Evolutionary conservation across 139 green algal genomes (phyloP), one percentile per base, ranked within the genome.

Genomic region (Mychonastes homosphaera): DNA sequence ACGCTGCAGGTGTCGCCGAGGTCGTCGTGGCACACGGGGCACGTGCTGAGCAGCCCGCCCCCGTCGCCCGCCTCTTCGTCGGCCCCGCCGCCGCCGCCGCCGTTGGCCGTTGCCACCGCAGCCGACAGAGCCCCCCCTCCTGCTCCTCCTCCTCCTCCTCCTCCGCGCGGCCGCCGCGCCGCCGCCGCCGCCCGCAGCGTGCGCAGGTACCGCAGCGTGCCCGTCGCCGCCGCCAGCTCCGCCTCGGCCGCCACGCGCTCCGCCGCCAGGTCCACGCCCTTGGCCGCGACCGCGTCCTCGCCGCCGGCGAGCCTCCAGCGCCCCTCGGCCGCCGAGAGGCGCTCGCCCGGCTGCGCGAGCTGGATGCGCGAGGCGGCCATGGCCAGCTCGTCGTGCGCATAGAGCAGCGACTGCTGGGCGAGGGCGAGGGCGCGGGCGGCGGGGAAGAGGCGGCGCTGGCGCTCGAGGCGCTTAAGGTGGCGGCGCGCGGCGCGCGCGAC

Each of bases 371-470:
- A 77, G n/a, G 58, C 71, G 8, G 76, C 74, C 89, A 94, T 93
- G 12, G 66, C 70, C 58, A 96, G 77, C 76, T 96, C 89, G 51
- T 96, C 89, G 21, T 80, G 73, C 6, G 83, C 84, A 47, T 90
- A 74, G 69, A 96, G 77, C 50, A 81, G 34, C 27, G 48, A 45
- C 26, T 86, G 75, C 73, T 94, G 86, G 3, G 79, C 70, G 24
- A 79, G 56, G 6, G 39, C 44, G 32, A 80, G 56, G 4, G 68
- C 59, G 1, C 79, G 68, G 2, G 68, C 65, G 46, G 76, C 67
- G n/a, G 80, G 32, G 53, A 88, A 89, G 49, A 91, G 70, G 33
- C 62, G 70, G 7, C 84, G 63, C 66, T 78, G 59, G 6, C 51
- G 73, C 59, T 91, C 82, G 38, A 93, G 51, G 29, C 58, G 32